Base-by-base conservation (phyloP, 805 yeast species). In the Metschnikowia lochheadii region DNA sequence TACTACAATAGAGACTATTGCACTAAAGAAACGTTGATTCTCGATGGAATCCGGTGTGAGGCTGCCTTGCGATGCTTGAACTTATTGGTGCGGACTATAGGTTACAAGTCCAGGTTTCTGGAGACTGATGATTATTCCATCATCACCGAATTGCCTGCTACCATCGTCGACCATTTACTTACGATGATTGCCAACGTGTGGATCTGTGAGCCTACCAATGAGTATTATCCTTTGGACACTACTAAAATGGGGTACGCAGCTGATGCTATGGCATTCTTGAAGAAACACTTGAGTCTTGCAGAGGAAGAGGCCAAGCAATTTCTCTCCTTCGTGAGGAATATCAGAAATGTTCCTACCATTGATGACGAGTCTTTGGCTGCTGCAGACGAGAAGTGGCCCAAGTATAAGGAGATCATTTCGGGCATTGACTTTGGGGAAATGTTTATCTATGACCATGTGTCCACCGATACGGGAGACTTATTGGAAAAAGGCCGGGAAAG, bases 1-100 rank as follows among this genome's bases (percentile, higher is more conserved):
- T 54, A 49, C 35, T 57, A 32, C 50, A 52, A 51, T 48, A 42
- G 38, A 26, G 53, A 49, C 7, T 57, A 57, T 34, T 56, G 59
- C 46, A 43, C 15, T 15, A 44, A 44, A 11, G 61, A 57, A 2
- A 32, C 29, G 2, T 15, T 20, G 1, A 29, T 56, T 15, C 36
- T 51, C n/a, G 39, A 40, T 2, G 55, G 59, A 14, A 44, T 54
- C n/a, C 29, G 40, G 5, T 33, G 49, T 7, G 49, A 50, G 31
- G 46, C 50, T 1, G 47, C 53, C 2, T 17, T 36, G 7, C 52
- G 45, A 8, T 43, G 45, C 7, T n/a, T 49, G 20, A 20, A 21
- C 3, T 49, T 57, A n/a, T 33, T 56, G 13, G 23, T 17, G 7
- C n/a, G 15, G 2, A 44, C 44, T 5, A 13, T 57, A 2, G 61